phyloP scores from a whole-genome alignment of 441 rosid genomes.

The Melastoma candidum region DNA sequence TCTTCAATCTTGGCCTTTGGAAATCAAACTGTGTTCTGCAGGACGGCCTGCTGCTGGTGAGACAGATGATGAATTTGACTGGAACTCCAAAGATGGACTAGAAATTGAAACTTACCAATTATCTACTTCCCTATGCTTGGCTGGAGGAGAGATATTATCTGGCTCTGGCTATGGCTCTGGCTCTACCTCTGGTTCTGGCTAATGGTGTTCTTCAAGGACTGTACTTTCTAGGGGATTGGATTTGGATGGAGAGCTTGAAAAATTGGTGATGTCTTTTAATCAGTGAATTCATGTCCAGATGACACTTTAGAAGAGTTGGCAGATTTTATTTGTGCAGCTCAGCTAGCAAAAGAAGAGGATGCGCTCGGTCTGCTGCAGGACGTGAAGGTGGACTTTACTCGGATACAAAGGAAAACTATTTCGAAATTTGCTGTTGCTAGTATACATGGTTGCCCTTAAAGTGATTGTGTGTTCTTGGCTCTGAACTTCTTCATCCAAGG shows the following conservation, averaged over 20 bases:
- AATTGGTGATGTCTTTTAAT: no score
- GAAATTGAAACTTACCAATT: constrained; percentile 33
- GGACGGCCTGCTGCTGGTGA: constrained; percentile 30
- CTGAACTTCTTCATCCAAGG: constrained; percentile 35
- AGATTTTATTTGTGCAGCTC: constrained; percentile 80
- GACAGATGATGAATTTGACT: constrained; percentile 29
- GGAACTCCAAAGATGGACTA: constrained; percentile 63
- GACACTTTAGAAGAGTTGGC: constrained; percentile 50
- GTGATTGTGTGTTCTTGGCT: constrained; percentile 1
- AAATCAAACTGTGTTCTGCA: constrained; percentile 10
- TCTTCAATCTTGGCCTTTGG: not conserved
- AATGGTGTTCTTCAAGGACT: constrained; percentile 5
- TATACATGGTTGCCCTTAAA: not conserved
- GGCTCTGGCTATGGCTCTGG: constrained; percentile 22
- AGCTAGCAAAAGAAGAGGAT: constrained; percentile 48
- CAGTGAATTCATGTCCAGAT: constrained; percentile 34
- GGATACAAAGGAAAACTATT: not conserved
- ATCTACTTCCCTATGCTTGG: constrained; percentile 23
- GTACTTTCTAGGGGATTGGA: no score
- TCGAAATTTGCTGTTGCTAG: not conserved
- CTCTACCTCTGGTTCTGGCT: constrained; percentile 18
- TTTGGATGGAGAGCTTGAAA: no score
- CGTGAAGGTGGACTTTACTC: constrained; percentile 3
- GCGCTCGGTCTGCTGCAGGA: constrained; percentile 14
- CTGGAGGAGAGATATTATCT: constrained; percentile 21